phyloP scores from a whole-genome alignment of 495 filamentous ascomycete species.

The Oidiodendron maius region DNA sequence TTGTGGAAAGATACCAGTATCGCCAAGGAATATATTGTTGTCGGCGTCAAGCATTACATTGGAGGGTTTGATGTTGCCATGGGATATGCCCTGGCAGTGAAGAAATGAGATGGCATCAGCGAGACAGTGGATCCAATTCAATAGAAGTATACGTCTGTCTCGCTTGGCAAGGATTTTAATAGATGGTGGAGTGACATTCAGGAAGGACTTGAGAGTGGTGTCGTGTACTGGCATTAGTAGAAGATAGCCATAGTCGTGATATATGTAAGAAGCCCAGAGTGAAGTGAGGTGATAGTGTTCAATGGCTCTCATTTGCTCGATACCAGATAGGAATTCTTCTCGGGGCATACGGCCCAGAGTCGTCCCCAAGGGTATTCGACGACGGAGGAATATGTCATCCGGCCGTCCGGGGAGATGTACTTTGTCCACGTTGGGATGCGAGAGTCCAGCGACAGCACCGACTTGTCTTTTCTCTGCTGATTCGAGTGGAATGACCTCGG shows the following conservation, averaged over 20 bases:
- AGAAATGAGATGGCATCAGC: slow-evolving; percentile 70
- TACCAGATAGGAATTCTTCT: slow-evolving; percentile 64
- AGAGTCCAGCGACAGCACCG: slow-evolving; percentile 36
- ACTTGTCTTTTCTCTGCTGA: slow-evolving; percentile 52
- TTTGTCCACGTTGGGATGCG: slow-evolving; percentile 55
- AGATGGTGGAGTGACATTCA: slow-evolving; percentile 57
- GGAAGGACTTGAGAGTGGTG: slow-evolving; percentile 69
- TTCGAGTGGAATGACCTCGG: slow-evolving; percentile 77
- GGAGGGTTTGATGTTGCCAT: slow-evolving; percentile 79
- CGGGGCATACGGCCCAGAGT: slow-evolving; percentile 51
- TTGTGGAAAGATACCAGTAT: slow-evolving; percentile 54
- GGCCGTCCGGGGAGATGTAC: slow-evolving; percentile 57
- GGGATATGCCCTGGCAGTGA: slow-evolving; percentile 64
- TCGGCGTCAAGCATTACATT: slow-evolving; percentile 69
- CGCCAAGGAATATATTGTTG: slow-evolving; percentile 67
- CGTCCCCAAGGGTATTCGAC: slow-evolving; percentile 58
- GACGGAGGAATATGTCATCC: slow-evolving; percentile 60
- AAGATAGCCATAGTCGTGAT: slow-evolving; percentile 64
- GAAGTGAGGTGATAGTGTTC: slow-evolving; percentile 78
- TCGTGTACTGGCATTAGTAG: slow-evolving; percentile 73
- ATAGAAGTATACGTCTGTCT: slow-evolving; percentile 58
- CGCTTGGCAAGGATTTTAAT: slow-evolving; percentile 71
- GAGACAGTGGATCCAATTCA: slow-evolving; percentile 88
- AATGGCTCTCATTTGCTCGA: slow-evolving; percentile 55
- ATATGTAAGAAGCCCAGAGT: slow-evolving; percentile 73